A percentile compares a stretch with the other conserved stretches of the same genome.
Evolutionary conservation across 371 early-diverging fungal species (phyloP).

Genomic region (Homolaphlyctis polyrhiza): DNA sequence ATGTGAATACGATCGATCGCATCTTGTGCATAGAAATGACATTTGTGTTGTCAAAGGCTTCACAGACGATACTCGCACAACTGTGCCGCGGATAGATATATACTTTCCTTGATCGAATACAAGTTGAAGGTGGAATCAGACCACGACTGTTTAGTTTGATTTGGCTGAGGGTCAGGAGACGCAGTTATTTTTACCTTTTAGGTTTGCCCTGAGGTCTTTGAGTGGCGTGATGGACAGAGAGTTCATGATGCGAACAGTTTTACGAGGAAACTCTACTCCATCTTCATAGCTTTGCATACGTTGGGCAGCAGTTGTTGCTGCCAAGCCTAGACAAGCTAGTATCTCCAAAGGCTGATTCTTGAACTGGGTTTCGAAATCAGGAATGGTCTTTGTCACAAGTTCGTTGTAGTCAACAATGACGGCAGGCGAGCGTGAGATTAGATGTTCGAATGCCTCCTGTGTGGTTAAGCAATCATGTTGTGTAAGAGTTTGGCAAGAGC

Average conservation of each 20-base stretch:
- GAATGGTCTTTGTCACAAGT: neutral
- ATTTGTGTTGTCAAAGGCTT: conserved; percentile 47
- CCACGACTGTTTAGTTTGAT: no score
- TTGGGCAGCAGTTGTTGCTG: neutral
- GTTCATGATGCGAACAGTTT: conserved; percentile 22
- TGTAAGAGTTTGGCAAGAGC: neutral
- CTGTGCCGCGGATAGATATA: conserved; percentile 45
- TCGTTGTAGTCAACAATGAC: neutral
- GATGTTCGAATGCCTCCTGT: neutral
- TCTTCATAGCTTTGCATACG: no score
- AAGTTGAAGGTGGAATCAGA: neutral
- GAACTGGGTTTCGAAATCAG: neutral
- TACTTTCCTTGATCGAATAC: conserved; percentile 30
- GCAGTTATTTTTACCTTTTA: conserved; percentile 20
- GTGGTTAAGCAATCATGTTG: neutral
- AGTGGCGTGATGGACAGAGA: conserved; percentile 23
- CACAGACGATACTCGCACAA: conserved; percentile 33
- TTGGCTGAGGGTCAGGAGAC: neutral
- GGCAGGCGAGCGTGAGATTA: neutral
- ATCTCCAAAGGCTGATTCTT: neutral
- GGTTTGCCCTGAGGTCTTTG: conserved; percentile 36
- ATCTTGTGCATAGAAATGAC: conserved; percentile 42
- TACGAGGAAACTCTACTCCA: no score
- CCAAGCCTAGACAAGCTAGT: conserved; percentile 5
- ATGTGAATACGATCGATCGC: conserved; percentile 35